These are phyloP conservation scores for Fraxinus quadrangulata DNA, from an alignment of 257 asterid species.

Conservation along the genomic window DNA sequence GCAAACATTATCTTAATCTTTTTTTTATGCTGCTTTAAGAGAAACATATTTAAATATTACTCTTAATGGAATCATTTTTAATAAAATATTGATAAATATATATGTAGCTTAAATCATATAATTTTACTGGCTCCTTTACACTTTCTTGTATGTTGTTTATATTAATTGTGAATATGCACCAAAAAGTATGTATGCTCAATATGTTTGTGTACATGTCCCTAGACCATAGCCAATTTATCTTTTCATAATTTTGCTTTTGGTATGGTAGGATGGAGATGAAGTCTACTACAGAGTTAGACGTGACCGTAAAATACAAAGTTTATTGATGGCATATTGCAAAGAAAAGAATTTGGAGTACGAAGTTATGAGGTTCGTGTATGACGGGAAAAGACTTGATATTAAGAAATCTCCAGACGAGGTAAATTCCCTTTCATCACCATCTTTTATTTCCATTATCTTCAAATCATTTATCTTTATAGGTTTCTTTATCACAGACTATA, in stretches of 20 bases:
- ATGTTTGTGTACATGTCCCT: not conserved
- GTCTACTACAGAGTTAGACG: not conserved
- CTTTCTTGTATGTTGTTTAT: too few species aligned
- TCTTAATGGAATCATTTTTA: not conserved
- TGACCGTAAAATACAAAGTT: not conserved
- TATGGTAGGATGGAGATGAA: slow-evolving; percentile 11
- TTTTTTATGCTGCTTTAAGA: not conserved
- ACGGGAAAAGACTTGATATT: slow-evolving; percentile 9
- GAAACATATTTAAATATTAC: too few species aligned
- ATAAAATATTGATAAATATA: not conserved
- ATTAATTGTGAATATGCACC: too few species aligned
- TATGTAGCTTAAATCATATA: not conserved
- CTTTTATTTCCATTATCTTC: not conserved
- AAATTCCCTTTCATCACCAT: not conserved
- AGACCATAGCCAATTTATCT: not conserved
- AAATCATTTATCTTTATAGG: too few species aligned
- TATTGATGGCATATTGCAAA: not conserved
- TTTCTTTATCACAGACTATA: not conserved
- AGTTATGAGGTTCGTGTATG: not conserved
- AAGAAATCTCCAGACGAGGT: slow-evolving; percentile 16
- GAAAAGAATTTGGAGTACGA: not conserved
- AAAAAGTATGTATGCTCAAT: not conserved
- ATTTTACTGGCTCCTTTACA: too few species aligned
- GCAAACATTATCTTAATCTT: too few species aligned
- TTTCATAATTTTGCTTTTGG: not conserved